A percentile compares a stretch with the other conserved stretches of the same genome.
Evolutionary conservation across 108 stramenopile genomes (phyloP).

Genomic region (Conticribra guillardii): DNA sequence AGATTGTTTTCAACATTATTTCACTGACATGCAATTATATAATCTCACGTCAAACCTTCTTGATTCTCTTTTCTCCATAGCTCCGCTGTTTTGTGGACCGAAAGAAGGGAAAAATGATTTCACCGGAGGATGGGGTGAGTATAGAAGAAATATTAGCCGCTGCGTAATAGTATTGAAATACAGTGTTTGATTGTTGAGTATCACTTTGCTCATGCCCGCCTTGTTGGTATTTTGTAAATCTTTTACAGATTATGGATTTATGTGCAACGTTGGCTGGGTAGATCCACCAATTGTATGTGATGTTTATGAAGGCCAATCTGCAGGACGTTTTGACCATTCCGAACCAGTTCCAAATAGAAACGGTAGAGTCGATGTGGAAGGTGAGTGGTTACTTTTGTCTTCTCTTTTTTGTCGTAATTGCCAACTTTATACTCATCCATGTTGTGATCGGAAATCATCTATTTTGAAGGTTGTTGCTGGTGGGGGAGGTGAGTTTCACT

Average conservation of each 20-base stretch:
- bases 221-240: no score
- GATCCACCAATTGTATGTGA: conserved; percentile 13
- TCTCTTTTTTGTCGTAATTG: not conserved
- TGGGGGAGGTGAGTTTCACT: conserved; percentile 3
- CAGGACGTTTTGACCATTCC: conserved; percentile 11
- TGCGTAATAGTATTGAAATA: no score
- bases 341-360: conserved; percentile 10
- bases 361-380: conserved; percentile 19
- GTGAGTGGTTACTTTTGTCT: no score
- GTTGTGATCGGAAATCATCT: not conserved
- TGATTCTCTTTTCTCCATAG: no score
- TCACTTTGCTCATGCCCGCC: no score
- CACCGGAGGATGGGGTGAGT: conserved; percentile 19
- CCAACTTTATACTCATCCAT: not conserved
- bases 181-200: no score
- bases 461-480: conserved; percentile 14
- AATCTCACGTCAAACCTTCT: no score
- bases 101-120: conserved; percentile 3
- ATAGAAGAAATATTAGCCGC: no score
- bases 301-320: conserved; percentile 21
- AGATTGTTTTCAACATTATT: no score
- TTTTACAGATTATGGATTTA: conserved; percentile 9
- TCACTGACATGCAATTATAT: no score
- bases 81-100: conserved; percentile 13
- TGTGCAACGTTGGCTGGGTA: conserved; percentile 7